Evolutionary conservation across 2,329 filamentous ascomycete genomes (phyloP).

Genomic region (Scytalidium lignicola): DNA sequence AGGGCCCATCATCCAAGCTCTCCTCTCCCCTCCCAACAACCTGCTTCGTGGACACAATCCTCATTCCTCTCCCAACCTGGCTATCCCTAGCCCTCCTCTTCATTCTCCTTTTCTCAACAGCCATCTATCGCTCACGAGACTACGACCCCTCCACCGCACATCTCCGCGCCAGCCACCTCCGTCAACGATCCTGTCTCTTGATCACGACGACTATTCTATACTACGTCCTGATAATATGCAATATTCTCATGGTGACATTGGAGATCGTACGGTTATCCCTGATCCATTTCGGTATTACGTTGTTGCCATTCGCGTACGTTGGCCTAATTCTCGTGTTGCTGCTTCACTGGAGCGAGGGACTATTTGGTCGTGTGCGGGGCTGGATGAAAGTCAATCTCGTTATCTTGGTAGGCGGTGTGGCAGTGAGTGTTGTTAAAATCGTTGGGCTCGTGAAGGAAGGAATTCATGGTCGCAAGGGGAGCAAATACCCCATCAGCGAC

Average conservation of each 20-base stretch:
- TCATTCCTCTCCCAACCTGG: slow-evolving; percentile 31
- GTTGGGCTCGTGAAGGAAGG: slow-evolving; percentile 26
- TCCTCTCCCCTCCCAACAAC: slow-evolving; percentile 29
- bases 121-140: slow-evolving; percentile 14
- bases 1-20: slow-evolving; percentile 28
- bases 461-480: slow-evolving; percentile 19
- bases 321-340: slow-evolving; percentile 21
- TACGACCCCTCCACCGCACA: slow-evolving; percentile 19
- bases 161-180: slow-evolving; percentile 8
- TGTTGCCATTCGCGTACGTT: slow-evolving; percentile 30
- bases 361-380: slow-evolving; percentile 13
- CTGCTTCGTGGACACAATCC: slow-evolving; percentile 31
- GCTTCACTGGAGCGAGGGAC: slow-evolving; percentile 21
- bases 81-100: slow-evolving; percentile 24
- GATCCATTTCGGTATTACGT: slow-evolving; percentile 26
- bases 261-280: slow-evolving; percentile 28
- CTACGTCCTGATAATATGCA: slow-evolving; percentile 25
- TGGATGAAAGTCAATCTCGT: slow-evolving; percentile 23
- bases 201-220: slow-evolving; percentile 15
- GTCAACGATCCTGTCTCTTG: background rate
- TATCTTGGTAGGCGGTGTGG: slow-evolving; percentile 26
- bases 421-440: slow-evolving; percentile 24
- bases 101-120: slow-evolving; percentile 16
- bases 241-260: slow-evolving; percentile 27
- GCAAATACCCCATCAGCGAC: slow-evolving; percentile 27